Evolutionary conservation across 331 rosid genomes (phyloP).

Genomic region (Acacia pycnantha): DNA sequence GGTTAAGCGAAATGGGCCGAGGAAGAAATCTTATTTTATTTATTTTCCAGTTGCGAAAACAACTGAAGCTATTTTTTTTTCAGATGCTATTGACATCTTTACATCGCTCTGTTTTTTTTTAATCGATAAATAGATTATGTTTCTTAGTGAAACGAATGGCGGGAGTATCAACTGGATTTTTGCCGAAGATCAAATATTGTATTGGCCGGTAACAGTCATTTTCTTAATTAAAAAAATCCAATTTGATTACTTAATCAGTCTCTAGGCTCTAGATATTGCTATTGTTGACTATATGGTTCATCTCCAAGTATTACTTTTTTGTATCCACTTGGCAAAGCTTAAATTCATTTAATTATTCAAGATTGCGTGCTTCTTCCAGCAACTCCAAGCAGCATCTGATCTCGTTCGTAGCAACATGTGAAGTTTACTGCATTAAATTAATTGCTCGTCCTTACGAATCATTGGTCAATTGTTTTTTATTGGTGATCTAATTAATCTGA

Average conservation of each 20-base stretch:
- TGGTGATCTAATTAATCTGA: conserved; percentile 13
- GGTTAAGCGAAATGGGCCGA: not conserved
- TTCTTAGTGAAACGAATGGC: not conserved
- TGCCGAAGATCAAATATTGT: not conserved
- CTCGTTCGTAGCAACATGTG: not conserved
- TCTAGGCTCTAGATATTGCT: not conserved
- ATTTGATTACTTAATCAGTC: not conserved
- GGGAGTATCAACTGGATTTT: not conserved
- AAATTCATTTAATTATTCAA: not conserved
- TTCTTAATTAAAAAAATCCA: not conserved
- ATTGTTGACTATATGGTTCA: not conserved
- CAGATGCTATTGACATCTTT: not conserved
- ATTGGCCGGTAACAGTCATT: too few species aligned
- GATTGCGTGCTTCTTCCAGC: not conserved
- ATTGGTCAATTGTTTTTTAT: conserved; percentile 3
- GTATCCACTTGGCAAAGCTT: not conserved
- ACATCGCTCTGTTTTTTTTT: not conserved
- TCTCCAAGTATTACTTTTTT: not conserved
- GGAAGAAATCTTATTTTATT: not conserved
- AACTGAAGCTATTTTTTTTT: not conserved
- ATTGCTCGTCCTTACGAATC: not conserved
- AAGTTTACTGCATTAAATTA: conserved; percentile 6
- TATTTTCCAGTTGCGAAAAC: not conserved
- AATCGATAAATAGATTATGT: not conserved
- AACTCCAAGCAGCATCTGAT: not conserved